These are phyloP conservation scores for Clathrospora elynae DNA, from an alignment of 2,329 filamentous ascomycete genomes.

Conservation along the genomic window DNA sequence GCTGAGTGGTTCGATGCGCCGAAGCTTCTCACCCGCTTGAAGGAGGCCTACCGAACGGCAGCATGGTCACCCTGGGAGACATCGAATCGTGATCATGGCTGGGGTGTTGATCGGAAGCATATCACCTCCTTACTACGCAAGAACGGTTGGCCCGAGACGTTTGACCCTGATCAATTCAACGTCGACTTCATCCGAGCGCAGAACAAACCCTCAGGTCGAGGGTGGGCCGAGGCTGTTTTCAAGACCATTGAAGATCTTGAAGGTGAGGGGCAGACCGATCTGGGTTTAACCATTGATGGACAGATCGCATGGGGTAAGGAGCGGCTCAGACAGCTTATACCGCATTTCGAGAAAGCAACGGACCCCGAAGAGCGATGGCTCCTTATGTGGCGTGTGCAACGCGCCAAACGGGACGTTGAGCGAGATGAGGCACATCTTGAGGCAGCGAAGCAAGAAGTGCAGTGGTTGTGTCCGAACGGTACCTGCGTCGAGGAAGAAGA, in stretches of 20 bases:
- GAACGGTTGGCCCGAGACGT: constrained; percentile 17
- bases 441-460: constrained; percentile 5
- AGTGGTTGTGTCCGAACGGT: constrained; percentile 7
- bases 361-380: too few species aligned
- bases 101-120: constrained; percentile 1
- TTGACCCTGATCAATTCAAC: constrained; percentile 16
- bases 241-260: constrained; percentile 4
- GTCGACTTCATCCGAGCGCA: constrained; percentile 19
- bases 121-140: constrained; percentile 9
- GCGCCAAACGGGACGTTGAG: constrained; percentile 5
- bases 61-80: constrained; percentile 22
- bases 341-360: too few species aligned
- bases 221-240: constrained; percentile 6
- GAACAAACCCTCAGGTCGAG: constrained; percentile 6
- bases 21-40: constrained; percentile 14
- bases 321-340: too few species aligned
- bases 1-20: constrained; percentile 12
- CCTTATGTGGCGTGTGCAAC: too few species aligned
- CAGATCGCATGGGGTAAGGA: too few species aligned
- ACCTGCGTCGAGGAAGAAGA: constrained; percentile 10
- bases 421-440: constrained; percentile 5
- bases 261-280: too few species aligned
- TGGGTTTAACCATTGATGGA: too few species aligned
- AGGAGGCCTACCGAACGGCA: constrained; percentile 11
- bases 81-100: constrained; percentile 10